Evolutionary conservation across 2,329 filamentous ascomycete genomes (phyloP).

Genomic region (Phaeoacremonium minimum): DNA sequence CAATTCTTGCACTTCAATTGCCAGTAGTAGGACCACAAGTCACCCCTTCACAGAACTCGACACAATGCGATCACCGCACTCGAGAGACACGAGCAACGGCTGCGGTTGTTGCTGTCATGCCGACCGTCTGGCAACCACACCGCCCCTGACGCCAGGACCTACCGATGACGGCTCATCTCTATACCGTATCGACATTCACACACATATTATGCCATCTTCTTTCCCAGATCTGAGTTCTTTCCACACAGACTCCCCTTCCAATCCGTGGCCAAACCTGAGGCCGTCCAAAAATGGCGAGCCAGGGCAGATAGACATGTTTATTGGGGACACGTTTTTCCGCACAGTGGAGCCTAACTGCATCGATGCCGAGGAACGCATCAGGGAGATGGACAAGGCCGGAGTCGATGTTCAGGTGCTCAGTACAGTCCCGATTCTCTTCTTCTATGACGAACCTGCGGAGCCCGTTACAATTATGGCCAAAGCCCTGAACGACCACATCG

Average conservation of each 20-base stretch:
- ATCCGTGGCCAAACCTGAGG: constrained; percentile 22
- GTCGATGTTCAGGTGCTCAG: constrained; percentile 28
- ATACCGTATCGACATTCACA: constrained; percentile 30
- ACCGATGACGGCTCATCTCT: constrained; percentile 13
- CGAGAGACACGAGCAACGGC: constrained; percentile 4
- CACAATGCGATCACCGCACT: not conserved
- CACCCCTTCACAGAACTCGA: no score
- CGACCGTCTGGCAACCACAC: constrained; percentile 1
- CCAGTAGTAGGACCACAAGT: no score
- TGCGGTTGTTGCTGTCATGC: constrained; percentile 7
- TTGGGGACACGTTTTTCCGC: constrained; percentile 25
- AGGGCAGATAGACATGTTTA: constrained; percentile 26
- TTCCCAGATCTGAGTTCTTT: constrained; percentile 36
- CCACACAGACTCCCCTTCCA: constrained; percentile 37
- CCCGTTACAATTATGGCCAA: constrained; percentile 20
- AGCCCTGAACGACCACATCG: constrained; percentile 26
- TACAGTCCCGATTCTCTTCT: constrained; percentile 30
- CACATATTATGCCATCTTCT: constrained; percentile 28
- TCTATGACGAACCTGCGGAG: constrained; percentile 24
- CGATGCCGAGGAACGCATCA: constrained; percentile 17
- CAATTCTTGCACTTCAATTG: no score
- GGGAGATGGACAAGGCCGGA: constrained; percentile 26
- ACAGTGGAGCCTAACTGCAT: constrained; percentile 27
- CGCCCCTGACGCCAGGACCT: constrained; percentile 1
- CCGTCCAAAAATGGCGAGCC: constrained; percentile 13